phyloP scores from a whole-genome alignment of 805 yeast genomes.

The Blastobotrys peoriensis region DNA sequence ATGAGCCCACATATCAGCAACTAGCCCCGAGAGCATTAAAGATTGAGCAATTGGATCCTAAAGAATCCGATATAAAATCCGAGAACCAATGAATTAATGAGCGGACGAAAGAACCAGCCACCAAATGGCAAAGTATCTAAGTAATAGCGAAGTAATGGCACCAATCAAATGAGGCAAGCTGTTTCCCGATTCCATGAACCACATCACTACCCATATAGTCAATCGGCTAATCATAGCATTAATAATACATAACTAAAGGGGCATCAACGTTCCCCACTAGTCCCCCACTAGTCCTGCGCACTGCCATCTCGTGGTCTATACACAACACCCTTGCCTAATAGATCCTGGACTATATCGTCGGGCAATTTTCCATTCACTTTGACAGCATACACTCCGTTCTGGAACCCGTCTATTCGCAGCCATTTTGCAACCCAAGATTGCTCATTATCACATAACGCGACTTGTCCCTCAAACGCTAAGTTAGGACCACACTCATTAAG shows the following conservation, averaged over 20 bases:
- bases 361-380: slow-evolving; percentile 90
- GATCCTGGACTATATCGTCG: slow-evolving; percentile 68
- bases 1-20: slow-evolving; percentile 8
- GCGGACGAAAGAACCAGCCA: not conserved
- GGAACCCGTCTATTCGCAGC: slow-evolving; percentile 84
- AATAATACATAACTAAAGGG: no score
- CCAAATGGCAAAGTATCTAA: no score
- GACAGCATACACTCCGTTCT: slow-evolving; percentile 88
- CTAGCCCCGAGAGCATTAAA: no score
- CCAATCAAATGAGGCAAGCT: no score
- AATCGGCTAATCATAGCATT: no score
- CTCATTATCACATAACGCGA: slow-evolving; percentile 80
- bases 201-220: no score
- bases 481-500: not conserved
- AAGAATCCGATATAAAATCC: not conserved
- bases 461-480: slow-evolving; percentile 79
- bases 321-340: slow-evolving; percentile 67
- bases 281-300: slow-evolving; percentile 31
- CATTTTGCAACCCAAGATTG: slow-evolving; percentile 76
- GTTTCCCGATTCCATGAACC: no score
- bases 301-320: slow-evolving; percentile 94
- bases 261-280: no score
- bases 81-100: no score
- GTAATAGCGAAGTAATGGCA: no score
- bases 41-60: no score